Evolutionary conservation across 2,329 filamentous ascomycete genomes (phyloP).

Genomic region (Mycosphaerelloides madeirae): DNA sequence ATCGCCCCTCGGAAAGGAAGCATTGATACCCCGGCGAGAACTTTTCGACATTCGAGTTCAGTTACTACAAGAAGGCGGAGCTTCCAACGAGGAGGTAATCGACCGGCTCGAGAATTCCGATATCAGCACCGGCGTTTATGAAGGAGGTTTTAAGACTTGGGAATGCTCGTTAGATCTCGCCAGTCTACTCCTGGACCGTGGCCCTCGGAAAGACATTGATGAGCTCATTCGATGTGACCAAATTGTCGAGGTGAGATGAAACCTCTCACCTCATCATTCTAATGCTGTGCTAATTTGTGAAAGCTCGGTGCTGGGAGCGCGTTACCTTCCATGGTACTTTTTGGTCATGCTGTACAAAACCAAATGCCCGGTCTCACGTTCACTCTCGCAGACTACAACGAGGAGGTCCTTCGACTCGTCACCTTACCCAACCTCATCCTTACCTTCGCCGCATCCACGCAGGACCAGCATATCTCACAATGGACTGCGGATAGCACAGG

Average conservation of each 20-base stretch:
- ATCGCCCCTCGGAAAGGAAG: constrained; percentile 52
- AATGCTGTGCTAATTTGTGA: background rate
- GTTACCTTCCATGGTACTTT: constrained; percentile 65
- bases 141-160: constrained; percentile 87
- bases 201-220: constrained; percentile 46
- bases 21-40: constrained; percentile 66
- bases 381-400: constrained; percentile 74
- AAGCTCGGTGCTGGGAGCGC: constrained; percentile 76
- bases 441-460: constrained; percentile 48
- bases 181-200: constrained; percentile 53
- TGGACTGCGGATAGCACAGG: constrained; percentile 33
- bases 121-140: constrained; percentile 76
- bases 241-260: constrained; percentile 40
- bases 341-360: constrained; percentile 55
- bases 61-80: constrained; percentile 64
- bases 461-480: constrained; percentile 7
- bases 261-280: background rate
- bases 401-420: constrained; percentile 69
- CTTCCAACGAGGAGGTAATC: constrained; percentile 45
- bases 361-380: constrained; percentile 52
- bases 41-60: constrained; percentile 78
- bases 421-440: constrained; percentile 75
- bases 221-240: constrained; percentile 47
- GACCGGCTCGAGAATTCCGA: constrained; percentile 64
- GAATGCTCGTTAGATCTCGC: constrained; percentile 79